Conservation (phyloP, 225 moss, liverwort and hornwort genomes). For the Pleurozium schreberi region DNA sequence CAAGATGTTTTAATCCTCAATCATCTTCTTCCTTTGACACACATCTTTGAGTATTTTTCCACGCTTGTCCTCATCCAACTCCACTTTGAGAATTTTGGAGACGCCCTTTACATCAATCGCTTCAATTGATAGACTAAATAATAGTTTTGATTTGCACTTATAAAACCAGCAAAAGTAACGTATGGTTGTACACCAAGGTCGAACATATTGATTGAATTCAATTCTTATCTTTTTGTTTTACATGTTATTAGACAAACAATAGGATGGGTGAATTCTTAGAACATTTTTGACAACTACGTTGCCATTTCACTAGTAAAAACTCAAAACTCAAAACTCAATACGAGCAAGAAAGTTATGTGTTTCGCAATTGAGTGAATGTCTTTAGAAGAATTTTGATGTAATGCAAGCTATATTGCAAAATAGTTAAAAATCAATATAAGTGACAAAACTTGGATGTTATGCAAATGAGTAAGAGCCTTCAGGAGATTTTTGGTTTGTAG, state of each 20-base stretch:
- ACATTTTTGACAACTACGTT: neutral
- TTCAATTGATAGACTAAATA: neutral
- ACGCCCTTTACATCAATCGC: neutral
- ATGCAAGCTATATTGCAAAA: neutral
- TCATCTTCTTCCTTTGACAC: neutral
- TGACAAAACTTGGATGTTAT: neutral
- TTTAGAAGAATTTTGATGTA: neutral
- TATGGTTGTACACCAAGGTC: neutral
- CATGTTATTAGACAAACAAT: no score
- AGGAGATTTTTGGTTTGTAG: neutral
- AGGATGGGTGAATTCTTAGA: neutral
- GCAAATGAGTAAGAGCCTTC: neutral
- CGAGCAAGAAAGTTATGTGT: neutral
- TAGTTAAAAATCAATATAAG: no score
- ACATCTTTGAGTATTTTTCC: neutral
- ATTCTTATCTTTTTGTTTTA: neutral
- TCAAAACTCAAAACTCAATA: neutral
- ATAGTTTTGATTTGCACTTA: neutral
- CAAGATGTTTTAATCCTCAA: neutral
- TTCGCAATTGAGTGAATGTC: neutral
- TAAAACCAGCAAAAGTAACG: neutral
- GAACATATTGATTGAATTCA: neutral
- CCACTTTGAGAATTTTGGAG: neutral
- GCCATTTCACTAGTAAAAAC: neutral
- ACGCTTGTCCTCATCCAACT: neutral